Percentiles rank a stretch among this genome's conserved stretches.
These are phyloP conservation scores for Aspergillus sp. DNA, from an alignment of 2,329 filamentous ascomycete genomes.

Conservation along the genomic window DNA sequence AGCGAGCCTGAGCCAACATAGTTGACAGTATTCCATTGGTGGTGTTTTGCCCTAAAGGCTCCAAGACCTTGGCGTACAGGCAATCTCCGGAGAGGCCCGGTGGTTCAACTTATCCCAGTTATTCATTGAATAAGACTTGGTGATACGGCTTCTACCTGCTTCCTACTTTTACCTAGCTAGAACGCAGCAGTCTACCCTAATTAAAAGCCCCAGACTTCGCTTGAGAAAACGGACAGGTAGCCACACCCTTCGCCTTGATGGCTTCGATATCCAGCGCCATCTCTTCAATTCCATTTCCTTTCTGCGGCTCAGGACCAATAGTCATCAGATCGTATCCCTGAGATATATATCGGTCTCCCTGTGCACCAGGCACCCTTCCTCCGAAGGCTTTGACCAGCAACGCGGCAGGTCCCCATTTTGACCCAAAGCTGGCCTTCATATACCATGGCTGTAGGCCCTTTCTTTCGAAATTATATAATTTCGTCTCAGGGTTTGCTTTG, in stretches of 20 bases:
- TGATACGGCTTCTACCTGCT: no score
- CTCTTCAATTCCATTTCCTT: constrained; percentile 16
- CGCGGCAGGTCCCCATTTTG: constrained; percentile 20
- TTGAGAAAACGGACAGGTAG: constrained; percentile 18
- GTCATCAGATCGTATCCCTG: constrained; percentile 21
- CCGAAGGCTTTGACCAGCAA: constrained; percentile 21
- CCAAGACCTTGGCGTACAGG: no score
- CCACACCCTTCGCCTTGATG: constrained; percentile 13
- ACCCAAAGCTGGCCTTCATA: constrained; percentile 22
- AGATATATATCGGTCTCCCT: constrained; percentile 13
- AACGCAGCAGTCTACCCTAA: no score
- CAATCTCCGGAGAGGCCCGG: no score
- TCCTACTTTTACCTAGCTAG: no score
- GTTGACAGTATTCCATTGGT: no score
- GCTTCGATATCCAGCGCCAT: constrained; percentile 16
- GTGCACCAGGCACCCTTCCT: constrained; percentile 18
- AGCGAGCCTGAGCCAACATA: no score
- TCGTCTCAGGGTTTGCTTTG: constrained; percentile 11
- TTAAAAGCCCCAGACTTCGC: background rate
- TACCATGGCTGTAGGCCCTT: constrained; percentile 27
- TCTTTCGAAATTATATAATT: constrained; percentile 15
- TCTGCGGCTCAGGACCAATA: constrained; percentile 20
- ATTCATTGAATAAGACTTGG: no score
- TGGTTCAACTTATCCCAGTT: no score
- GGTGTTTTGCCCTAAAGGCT: no score